phyloP scores from a whole-genome alignment of 2,329 filamentous ascomycete species.

The Penicillium sp. region DNA sequence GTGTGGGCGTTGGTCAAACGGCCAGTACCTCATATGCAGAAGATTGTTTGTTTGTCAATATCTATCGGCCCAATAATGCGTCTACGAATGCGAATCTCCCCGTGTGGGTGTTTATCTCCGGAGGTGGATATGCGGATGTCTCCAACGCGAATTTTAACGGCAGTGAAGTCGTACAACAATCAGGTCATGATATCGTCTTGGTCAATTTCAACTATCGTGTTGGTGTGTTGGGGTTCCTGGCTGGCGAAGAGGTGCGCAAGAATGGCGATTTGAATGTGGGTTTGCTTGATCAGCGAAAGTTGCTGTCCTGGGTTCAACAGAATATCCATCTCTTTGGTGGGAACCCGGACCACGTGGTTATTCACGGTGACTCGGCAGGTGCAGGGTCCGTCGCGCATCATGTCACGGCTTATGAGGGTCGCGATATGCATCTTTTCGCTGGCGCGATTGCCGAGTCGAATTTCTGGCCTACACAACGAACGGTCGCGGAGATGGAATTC shows the following conservation, averaged over 20 bases:
- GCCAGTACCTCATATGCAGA: constrained; percentile 53
- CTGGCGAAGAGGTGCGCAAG: constrained; percentile 55
- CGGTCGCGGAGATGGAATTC: constrained; percentile 47
- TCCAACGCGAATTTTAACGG: constrained; percentile 57
- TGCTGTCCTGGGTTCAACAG: constrained; percentile 62
- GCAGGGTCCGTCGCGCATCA: constrained; percentile 59
- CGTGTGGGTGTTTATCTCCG: constrained; percentile 61
- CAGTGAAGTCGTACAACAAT: constrained; percentile 56
- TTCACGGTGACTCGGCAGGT: constrained; percentile 64
- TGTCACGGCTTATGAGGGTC: constrained; percentile 54
- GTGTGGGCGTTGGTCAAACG: constrained; percentile 66
- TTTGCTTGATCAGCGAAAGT: constrained; percentile 62
- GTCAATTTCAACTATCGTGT: constrained; percentile 73
- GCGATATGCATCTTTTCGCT: constrained; percentile 48
- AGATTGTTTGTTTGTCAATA: constrained; percentile 36
- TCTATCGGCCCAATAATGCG: constrained; percentile 32
- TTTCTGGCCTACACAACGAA: constrained; percentile 50
- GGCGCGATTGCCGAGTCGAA: constrained; percentile 52
- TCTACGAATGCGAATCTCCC: constrained; percentile 54
- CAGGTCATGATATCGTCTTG: constrained; percentile 61
- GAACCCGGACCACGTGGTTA: constrained; percentile 59
- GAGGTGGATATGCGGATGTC: constrained; percentile 60
- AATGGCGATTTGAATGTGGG: constrained; percentile 64
- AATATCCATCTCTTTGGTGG: constrained; percentile 61
- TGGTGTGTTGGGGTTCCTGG: constrained; percentile 63